Evolutionary conservation across 495 filamentous ascomycete species (phyloP).

Genomic region (Penicillium steckii): DNA sequence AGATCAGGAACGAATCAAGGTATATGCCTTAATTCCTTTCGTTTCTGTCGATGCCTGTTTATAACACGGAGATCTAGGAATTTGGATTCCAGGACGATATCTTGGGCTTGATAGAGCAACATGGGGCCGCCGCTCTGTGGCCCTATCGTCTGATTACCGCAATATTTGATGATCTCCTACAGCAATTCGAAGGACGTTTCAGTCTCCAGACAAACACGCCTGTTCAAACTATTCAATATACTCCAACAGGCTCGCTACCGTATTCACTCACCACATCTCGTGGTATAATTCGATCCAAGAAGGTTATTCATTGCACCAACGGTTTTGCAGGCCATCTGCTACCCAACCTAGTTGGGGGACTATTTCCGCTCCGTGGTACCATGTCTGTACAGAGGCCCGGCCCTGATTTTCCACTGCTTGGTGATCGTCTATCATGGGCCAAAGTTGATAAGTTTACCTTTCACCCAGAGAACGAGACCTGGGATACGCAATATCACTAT

Average conservation of each 20-base stretch:
- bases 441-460: neutral
- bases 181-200: neutral
- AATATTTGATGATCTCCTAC: neutral
- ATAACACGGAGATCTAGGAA: neutral
- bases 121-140: neutral
- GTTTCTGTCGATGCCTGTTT: neutral
- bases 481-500: constrained; percentile 4
- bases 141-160: neutral
- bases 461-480: neutral
- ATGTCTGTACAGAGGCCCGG: neutral
- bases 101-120: neutral
- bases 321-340: constrained; percentile 1
- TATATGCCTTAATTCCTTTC: neutral
- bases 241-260: neutral
- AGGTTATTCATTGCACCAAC: constrained; percentile 2
- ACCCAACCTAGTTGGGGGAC: neutral
- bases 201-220: neutral
- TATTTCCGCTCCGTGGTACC: neutral
- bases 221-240: neutral
- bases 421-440: neutral
- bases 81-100: neutral
- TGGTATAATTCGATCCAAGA: neutral
- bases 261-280: neutral
- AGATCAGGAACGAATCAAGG: neutral
- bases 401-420: neutral